These are phyloP conservation scores for Cichorium intybus DNA, from an alignment of 140 eudicot species.

Conservation along the genomic window DNA sequence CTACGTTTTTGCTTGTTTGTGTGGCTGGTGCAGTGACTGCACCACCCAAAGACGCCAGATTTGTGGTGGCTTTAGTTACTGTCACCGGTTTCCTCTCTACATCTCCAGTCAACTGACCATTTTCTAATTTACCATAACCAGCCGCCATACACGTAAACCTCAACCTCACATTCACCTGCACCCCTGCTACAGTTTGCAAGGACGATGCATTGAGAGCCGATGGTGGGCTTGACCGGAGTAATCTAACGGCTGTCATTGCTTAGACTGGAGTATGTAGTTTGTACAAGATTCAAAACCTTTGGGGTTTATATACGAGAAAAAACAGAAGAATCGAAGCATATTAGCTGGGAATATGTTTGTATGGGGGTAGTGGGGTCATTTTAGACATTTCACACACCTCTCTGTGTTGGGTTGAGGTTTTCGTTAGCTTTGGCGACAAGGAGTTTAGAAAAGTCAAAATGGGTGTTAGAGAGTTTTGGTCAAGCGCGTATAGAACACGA, in stretches of 20 bases:
- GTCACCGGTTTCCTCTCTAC: conserved; percentile 22
- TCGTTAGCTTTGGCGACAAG: conserved; percentile 21
- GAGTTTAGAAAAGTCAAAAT: conserved; percentile 19
- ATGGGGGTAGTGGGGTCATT: conserved; percentile 19
- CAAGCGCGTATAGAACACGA: conserved; percentile 37
- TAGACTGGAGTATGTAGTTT: background rate
- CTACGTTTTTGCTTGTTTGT: conserved; percentile 24
- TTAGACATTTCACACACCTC: conserved; percentile 15
- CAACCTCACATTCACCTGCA: background rate
- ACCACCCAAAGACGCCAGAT: conserved; percentile 14
- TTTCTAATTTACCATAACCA: conserved; percentile 28
- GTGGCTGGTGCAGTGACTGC: conserved; percentile 21
- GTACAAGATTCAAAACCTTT: background rate
- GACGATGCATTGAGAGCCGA: conserved; percentile 6
- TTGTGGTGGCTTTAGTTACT: conserved; percentile 25
- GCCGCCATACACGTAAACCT: conserved; percentile 29
- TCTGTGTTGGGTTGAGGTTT: conserved; percentile 19
- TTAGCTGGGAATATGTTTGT: conserved; percentile 29
- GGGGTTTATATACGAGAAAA: background rate
- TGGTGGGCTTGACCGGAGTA: conserved; percentile 27
- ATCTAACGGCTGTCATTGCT: conserved; percentile 41
- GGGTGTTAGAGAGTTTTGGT: background rate
- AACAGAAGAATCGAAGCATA: conserved; percentile 36
- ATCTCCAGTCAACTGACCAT: conserved; percentile 14
- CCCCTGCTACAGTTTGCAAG: background rate